Percentiles rank a stretch among this genome's conserved stretches.
Conservation (phyloP, 306 rosid genomes). For the Prinsepia uniflora region DNA sequence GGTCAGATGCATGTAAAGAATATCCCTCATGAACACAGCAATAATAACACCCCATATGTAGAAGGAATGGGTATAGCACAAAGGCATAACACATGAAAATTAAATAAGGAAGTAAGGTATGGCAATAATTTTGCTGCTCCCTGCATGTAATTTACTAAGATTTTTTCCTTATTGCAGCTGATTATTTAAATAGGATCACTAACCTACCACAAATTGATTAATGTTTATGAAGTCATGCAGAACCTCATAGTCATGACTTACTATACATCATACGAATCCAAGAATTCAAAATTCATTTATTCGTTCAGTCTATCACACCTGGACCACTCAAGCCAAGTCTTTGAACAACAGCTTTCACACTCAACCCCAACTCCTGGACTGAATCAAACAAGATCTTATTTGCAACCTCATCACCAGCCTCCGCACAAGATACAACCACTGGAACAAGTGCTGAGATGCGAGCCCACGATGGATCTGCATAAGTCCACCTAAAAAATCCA, state of each 20-base stretch:
- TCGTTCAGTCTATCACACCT: constrained; percentile 42
- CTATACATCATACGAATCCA: neutral
- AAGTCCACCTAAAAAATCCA: constrained; percentile 77
- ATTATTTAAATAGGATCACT: constrained; percentile 1
- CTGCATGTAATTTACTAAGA: neutral
- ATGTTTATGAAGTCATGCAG: neutral
- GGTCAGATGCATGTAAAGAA: neutral
- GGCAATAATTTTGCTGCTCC: neutral
- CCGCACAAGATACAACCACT: constrained; percentile 77
- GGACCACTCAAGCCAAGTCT: constrained; percentile 77
- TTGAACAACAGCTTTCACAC: constrained; percentile 88
- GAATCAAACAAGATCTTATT: constrained; percentile 68
- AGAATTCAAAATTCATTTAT: neutral
- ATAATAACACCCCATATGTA: neutral
- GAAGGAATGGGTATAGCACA: constrained; percentile 4
- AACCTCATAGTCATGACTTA: neutral
- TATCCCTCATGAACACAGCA: neutral
- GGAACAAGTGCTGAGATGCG: constrained; percentile 97
- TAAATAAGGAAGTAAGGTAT: neutral
- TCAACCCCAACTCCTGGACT: constrained; percentile 72
- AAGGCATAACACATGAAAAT: neutral
- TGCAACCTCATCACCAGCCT: constrained; percentile 81
- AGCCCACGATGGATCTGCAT: constrained; percentile 93
- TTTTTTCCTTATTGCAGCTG: neutral
- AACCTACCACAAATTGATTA: neutral